These are phyloP conservation scores for Allium sativum DNA, from an alignment of 106 monocot genomes.

Conservation along the genomic window DNA sequence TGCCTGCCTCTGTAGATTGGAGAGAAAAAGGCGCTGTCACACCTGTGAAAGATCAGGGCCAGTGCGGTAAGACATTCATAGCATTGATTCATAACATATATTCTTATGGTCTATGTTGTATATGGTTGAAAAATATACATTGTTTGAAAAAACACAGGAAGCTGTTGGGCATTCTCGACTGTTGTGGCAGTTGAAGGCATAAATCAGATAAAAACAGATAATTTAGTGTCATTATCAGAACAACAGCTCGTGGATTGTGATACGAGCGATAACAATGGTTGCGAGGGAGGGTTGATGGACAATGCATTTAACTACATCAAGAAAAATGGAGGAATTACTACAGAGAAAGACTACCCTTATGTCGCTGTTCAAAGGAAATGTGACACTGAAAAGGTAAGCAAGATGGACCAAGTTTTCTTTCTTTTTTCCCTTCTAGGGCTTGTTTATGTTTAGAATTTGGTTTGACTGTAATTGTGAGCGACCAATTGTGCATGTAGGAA, in stretches of 20 bases:
- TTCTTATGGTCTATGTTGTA: too few species aligned
- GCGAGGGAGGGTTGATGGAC: constrained; percentile 10
- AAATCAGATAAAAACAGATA: constrained; percentile 11
- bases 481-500: constrained; percentile 11
- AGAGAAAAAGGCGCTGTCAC: constrained; percentile 4
- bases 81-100: too few species aligned
- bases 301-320: constrained; percentile 11
- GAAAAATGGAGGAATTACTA: constrained; percentile 33
- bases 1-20: constrained; percentile 6
- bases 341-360: constrained; percentile 70
- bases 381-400: constrained; percentile 2
- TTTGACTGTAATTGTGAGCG: neutral
- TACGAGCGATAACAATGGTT: constrained; percentile 8
- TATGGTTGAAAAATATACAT: neutral
- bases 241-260: constrained; percentile 15
- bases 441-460: neutral
- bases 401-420: neutral
- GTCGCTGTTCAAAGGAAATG: neutral
- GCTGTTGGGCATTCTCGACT: constrained; percentile 37
- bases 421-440: neutral
- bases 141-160: constrained; percentile 7
- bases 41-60: constrained; percentile 1
- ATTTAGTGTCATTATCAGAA: constrained; percentile 4
- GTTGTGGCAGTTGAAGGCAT: constrained; percentile 9
- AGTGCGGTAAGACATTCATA: neutral